These are phyloP conservation scores for Thymus quinquecostatus DNA, from an alignment of 257 asterid species.

Conservation along the genomic window DNA sequence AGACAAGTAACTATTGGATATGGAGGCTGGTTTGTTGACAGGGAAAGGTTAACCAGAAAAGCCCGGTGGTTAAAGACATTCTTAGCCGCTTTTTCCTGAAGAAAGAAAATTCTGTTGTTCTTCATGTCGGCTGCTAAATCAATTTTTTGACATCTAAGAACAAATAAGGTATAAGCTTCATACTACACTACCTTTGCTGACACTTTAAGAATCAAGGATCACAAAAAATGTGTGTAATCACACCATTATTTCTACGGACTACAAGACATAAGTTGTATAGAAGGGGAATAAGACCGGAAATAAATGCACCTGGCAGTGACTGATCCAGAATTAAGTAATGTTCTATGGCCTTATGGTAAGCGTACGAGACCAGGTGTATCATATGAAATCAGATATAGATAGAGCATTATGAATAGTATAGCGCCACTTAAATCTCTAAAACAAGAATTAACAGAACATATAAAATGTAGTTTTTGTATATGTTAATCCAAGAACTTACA, in stretches of 20 bases:
- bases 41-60: slow-evolving; percentile 87
- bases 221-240: background rate
- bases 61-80: slow-evolving; percentile 91
- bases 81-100: slow-evolving; percentile 84
- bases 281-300: background rate
- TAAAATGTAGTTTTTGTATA: background rate
- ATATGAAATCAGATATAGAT: background rate
- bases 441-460: slow-evolving; percentile 5
- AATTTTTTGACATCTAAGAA: slow-evolving; percentile 32
- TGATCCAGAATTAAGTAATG: slow-evolving; percentile 3
- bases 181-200: slow-evolving; percentile 48
- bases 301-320: slow-evolving; percentile 16
- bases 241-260: background rate
- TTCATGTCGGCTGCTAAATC: slow-evolving; percentile 31
- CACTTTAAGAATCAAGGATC: slow-evolving; percentile 14
- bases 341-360: background rate
- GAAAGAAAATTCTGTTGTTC: slow-evolving; percentile 28
- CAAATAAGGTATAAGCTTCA: slow-evolving; percentile 48
- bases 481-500: slow-evolving; percentile 60
- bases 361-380: background rate
- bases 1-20: slow-evolving; percentile 75
- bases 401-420: background rate
- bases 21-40: slow-evolving; percentile 88
- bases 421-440: slow-evolving; percentile 8
- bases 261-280: background rate